Evolutionary conservation across 345 rosid genomes (phyloP).

Genomic region (Citrus australasica): DNA sequence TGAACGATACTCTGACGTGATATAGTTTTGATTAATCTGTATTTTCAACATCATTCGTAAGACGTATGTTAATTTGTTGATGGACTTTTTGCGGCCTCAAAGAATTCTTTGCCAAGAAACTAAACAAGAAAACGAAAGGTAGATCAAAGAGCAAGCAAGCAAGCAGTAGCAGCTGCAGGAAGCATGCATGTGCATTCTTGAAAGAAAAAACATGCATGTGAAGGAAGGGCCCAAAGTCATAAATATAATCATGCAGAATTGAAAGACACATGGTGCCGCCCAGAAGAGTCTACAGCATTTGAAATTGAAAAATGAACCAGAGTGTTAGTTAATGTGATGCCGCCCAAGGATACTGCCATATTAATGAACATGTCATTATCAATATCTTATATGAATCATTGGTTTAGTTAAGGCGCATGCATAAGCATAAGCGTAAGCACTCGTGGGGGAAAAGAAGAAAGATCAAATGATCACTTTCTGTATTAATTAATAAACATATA

Average conservation of each 20-base stretch:
- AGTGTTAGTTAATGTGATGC: background rate
- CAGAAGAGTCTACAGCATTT: background rate
- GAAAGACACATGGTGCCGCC: conserved; percentile 5
- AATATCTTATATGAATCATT: background rate
- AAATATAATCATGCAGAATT: background rate
- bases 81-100: too few species aligned
- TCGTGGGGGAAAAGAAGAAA: background rate
- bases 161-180: too few species aligned
- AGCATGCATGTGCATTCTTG: background rate
- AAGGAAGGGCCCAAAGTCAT: background rate
- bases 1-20: background rate
- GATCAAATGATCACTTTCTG: background rate
- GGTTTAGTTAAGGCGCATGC: background rate
- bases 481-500: too few species aligned
- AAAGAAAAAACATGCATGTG: background rate
- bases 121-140: too few species aligned
- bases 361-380: background rate
- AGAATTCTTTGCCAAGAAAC: too few species aligned
- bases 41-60: too few species aligned
- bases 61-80: too few species aligned
- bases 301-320: background rate
- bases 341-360: background rate
- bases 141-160: too few species aligned
- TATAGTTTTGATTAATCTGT: too few species aligned
- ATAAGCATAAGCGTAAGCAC: background rate